phyloP scores from a whole-genome alignment of 306 rosid genomes.

The Comarum palustre region DNA sequence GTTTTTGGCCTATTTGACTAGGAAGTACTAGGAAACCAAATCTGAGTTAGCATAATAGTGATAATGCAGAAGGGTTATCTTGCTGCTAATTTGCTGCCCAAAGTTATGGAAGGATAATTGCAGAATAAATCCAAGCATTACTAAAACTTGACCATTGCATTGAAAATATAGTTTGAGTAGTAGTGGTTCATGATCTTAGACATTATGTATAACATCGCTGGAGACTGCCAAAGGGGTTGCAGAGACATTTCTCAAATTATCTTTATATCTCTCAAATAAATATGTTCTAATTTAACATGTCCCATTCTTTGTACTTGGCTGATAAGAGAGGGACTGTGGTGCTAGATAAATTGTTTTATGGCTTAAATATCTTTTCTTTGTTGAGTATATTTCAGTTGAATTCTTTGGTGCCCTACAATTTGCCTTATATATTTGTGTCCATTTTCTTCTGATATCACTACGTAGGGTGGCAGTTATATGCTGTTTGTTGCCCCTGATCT shows the following conservation, averaged over 20 bases:
- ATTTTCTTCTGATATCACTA: not conserved
- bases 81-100: not conserved
- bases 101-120: not conserved
- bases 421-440: constrained; percentile 1
- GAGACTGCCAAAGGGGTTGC: not conserved
- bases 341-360: not conserved
- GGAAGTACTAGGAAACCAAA: not conserved
- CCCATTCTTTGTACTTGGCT: not conserved
- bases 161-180: not conserved
- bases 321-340: not conserved
- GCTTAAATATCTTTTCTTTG: not conserved
- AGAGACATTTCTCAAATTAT: not conserved
- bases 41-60: not conserved
- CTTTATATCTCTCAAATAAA: not conserved
- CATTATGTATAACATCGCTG: not conserved
- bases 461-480: not conserved
- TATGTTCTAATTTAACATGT: not conserved
- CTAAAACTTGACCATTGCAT: not conserved
- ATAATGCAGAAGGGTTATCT: not conserved
- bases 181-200: not conserved
- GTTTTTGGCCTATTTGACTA: not conserved
- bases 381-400: constrained; percentile 1
- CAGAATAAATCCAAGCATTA: not conserved
- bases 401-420: constrained; percentile 3
- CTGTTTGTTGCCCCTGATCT: constrained; percentile 8